phyloP scores from a whole-genome alignment of 805 yeast genomes.

The Spathaspora sp. region DNA sequence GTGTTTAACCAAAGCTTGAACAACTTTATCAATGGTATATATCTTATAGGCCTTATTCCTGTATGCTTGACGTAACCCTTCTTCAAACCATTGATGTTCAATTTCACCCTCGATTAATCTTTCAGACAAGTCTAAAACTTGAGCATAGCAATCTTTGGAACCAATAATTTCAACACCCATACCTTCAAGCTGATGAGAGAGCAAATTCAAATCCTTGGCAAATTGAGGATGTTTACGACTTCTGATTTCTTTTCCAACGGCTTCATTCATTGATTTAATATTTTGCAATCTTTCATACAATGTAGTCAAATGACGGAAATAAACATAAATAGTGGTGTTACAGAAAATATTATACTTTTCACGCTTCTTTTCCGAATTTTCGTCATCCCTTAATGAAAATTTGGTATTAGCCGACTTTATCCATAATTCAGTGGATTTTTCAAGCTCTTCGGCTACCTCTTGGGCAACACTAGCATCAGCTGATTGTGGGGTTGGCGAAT shows the following conservation, averaged over 20 bases:
- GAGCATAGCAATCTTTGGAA: constrained; percentile 63
- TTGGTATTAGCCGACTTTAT: constrained; percentile 34
- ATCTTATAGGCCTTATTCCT: constrained; percentile 89
- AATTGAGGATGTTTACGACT: constrained; percentile 64
- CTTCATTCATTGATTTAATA: constrained; percentile 65
- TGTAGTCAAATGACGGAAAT: constrained; percentile 80
- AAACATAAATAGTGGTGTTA: constrained; percentile 83
- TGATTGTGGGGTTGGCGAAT: constrained; percentile 21
- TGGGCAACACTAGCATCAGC: constrained; percentile 31
- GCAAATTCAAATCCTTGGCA: constrained; percentile 81
- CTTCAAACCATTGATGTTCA: constrained; percentile 95
- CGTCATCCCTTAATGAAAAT: constrained; percentile 24
- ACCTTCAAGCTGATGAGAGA: constrained; percentile 77
- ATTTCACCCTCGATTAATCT: constrained; percentile 82
- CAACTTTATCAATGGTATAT: constrained; percentile 89
- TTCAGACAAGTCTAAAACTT: constrained; percentile 71
- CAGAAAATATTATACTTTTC: constrained; percentile 74
- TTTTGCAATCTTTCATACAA: constrained; percentile 77
- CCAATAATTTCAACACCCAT: constrained; percentile 73
- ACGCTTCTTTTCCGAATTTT: constrained; percentile 33
- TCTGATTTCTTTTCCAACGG: constrained; percentile 70
- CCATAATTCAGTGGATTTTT: constrained; percentile 41
- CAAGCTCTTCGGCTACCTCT: constrained; percentile 27
- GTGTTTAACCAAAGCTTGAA: constrained; percentile 71
- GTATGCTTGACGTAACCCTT: constrained; percentile 90